Percentiles rank a stretch among this genome's conserved stretches.
phyloP scores from a whole-genome alignment of 148 eudicot species.

The Arbutus unedo region DNA sequence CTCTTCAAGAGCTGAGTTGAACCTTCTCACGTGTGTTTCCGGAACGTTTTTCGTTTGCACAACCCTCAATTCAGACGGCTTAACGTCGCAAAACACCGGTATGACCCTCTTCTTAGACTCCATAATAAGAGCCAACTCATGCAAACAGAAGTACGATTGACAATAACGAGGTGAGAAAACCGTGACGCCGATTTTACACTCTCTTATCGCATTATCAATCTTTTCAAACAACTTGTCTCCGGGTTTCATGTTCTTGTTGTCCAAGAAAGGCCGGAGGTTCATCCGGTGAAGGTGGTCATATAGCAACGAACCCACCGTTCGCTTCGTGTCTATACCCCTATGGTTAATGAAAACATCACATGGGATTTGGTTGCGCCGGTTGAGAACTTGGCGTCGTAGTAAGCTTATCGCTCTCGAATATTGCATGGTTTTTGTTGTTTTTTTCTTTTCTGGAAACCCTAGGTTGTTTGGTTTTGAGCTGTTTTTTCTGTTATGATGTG shows the following conservation, averaged over 20 bases:
- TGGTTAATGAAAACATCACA: conserved; percentile 29
- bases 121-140: conserved; percentile 26
- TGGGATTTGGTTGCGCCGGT: neutral
- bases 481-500: neutral
- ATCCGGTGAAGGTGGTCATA: conserved; percentile 20
- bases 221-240: conserved; percentile 28
- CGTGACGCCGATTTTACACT: conserved; percentile 21
- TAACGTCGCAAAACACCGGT: conserved; percentile 26
- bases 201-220: conserved; percentile 18
- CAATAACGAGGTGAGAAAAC: conserved; percentile 27
- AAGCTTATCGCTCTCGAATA: conserved; percentile 14
- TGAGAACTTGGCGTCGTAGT: conserved; percentile 17
- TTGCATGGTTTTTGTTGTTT: conserved; percentile 15
- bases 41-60: conserved; percentile 1
- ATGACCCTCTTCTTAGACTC: conserved; percentile 27
- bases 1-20: conserved; percentile 25
- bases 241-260: conserved; percentile 33
- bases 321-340: conserved; percentile 24
- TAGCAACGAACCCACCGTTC: conserved; percentile 24
- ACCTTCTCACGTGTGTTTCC: neutral
- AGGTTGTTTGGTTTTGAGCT: too few species aligned
- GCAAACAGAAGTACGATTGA: conserved; percentile 25
- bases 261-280: conserved; percentile 23
- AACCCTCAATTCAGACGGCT: conserved; percentile 22
- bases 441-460: neutral